Evolutionary conservation across 1,284 basidiomycete genomes (phyloP), one percentile per base, ranked within the genome.

Genomic region (Trichosporon sp.): DNA sequence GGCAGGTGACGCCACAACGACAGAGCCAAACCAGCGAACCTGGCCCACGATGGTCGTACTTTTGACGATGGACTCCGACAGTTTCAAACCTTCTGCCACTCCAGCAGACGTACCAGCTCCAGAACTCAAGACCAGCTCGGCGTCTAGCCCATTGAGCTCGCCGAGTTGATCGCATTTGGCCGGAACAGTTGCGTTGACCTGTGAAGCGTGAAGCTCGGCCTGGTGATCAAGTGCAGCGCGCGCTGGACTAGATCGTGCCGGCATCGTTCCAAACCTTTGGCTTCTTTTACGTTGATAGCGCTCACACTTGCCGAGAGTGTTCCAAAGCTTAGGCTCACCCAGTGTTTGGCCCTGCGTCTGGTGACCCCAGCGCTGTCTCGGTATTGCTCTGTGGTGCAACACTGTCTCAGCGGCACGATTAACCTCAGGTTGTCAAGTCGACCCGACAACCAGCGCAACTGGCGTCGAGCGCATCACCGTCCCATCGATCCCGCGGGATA

Each of bases 361-460:
- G 16, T 4, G 12, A 51, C 12, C 6, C 8, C 35, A 37, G 35
- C 35, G 8, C 35, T 37, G 6, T 54, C 51, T 54, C 51, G 8
- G 51, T 19, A 10, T 19, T 10, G 11, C 8, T 21, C 19, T 26
- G 19, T 54, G 51, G 51, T 54, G 51, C 48, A 21, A 19, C 48
- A 51, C n/a, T 51, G 48, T 51, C 48, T 54, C 51, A 54, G 4
- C 10, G 7, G 19, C 8, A 3, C 26, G 8, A 21, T 54, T 54
- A 54, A 54, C 51, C 26, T 54, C 51, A 54, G 14, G 51, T 54
- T 11, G 51, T 54, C 51, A 54, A 54, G 51, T 54, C n/a, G 51
- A 54, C 51, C 4, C 51, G 8, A 19, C 51, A 54, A 54, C 51
- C 1, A 19, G 8, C 19, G 6, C 51, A 54, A 26, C 51, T 10